A percentile compares a stretch with the other conserved stretches of the same genome.
These are phyloP conservation scores for Trichoderma koningiopsis DNA, from an alignment of 2,329 filamentous ascomycete genomes.

Conservation along the genomic window DNA sequence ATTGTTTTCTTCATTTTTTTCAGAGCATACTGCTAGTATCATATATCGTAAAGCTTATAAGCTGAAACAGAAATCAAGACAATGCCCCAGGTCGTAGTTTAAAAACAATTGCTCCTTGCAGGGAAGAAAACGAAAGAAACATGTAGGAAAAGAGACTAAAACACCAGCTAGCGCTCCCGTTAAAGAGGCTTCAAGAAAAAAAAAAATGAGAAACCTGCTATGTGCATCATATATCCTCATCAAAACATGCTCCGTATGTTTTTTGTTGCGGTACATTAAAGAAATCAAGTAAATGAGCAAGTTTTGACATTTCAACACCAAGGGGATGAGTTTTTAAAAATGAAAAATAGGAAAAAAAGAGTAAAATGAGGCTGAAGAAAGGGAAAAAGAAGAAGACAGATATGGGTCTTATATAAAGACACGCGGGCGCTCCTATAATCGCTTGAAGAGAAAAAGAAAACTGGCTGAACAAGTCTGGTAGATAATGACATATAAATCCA, in stretches of 20 bases:
- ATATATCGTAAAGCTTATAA: constrained; percentile 14
- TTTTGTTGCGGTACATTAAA: not conserved
- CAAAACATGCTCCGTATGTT: constrained; percentile 1
- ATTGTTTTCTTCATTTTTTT: not conserved
- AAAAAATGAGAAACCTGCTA: not conserved
- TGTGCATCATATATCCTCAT: constrained; percentile 22
- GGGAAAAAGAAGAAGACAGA: not conserved
- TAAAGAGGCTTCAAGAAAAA: not conserved
- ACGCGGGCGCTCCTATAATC: not conserved
- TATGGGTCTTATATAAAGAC: not conserved
- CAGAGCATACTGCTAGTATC: not conserved
- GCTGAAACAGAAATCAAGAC: not conserved
- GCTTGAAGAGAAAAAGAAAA: not conserved
- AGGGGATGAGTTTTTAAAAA: not conserved
- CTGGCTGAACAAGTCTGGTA: not conserved
- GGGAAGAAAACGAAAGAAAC: not conserved
- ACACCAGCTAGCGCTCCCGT: constrained; percentile 5
- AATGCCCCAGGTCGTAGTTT: not conserved
- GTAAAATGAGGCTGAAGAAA: not conserved
- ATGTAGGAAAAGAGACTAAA: not conserved
- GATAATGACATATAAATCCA: not conserved
- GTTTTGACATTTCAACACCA: constrained; percentile 4
- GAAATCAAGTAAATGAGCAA: not conserved
- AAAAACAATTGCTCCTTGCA: not conserved
- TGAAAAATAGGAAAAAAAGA: not conserved